These are phyloP conservation scores for Clohesyomyces aquaticus DNA, from an alignment of 495 filamentous ascomycete genomes.

Conservation along the genomic window DNA sequence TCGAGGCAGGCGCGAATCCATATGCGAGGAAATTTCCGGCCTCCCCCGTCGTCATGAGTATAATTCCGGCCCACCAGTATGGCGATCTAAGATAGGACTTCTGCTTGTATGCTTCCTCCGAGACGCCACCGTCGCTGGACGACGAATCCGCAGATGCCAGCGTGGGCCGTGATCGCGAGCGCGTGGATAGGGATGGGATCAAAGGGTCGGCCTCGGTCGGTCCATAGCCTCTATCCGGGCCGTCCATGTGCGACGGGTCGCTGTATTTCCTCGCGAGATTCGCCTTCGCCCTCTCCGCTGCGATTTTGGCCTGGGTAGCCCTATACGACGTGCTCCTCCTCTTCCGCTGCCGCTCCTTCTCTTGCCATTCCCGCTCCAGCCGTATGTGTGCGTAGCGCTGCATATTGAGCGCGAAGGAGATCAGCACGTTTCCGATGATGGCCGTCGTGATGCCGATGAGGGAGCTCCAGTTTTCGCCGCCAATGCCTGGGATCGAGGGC, in stretches of 20 bases:
- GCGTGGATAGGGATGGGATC: slow-evolving; percentile 48
- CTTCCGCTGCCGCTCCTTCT: slow-evolving; percentile 46
- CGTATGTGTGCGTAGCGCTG: slow-evolving; percentile 94
- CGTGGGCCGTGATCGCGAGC: not conserved
- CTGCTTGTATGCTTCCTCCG: slow-evolving; percentile 38
- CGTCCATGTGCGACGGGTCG: slow-evolving; percentile 18
- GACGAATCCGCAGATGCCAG: not conserved
- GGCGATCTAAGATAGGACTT: slow-evolving; percentile 84
- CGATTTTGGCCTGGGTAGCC: slow-evolving; percentile 40
- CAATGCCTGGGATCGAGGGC: slow-evolving; percentile 3
- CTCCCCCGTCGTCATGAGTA: slow-evolving; percentile 91
- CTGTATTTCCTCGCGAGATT: slow-evolving; percentile 31
- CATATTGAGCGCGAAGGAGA: slow-evolving; percentile 92
- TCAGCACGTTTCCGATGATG: slow-evolving; percentile 87
- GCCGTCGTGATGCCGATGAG: slow-evolving; percentile 93
- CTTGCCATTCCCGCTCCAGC: slow-evolving; percentile 59
- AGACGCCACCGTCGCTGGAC: slow-evolving; percentile 28
- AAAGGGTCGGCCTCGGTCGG: slow-evolving; percentile 55
- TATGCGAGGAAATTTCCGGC: slow-evolving; percentile 96
- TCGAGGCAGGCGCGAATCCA: slow-evolving; percentile 96
- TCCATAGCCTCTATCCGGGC: slow-evolving; percentile 15
- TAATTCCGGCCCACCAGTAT: slow-evolving; percentile 93
- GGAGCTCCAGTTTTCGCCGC: slow-evolving; percentile 68
- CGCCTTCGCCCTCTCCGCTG: slow-evolving; percentile 37
- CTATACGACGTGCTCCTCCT: slow-evolving; percentile 45